phyloP scores from a whole-genome alignment of 1,284 basidiomycete genomes.

The Fomitopsis palustris region DNA sequence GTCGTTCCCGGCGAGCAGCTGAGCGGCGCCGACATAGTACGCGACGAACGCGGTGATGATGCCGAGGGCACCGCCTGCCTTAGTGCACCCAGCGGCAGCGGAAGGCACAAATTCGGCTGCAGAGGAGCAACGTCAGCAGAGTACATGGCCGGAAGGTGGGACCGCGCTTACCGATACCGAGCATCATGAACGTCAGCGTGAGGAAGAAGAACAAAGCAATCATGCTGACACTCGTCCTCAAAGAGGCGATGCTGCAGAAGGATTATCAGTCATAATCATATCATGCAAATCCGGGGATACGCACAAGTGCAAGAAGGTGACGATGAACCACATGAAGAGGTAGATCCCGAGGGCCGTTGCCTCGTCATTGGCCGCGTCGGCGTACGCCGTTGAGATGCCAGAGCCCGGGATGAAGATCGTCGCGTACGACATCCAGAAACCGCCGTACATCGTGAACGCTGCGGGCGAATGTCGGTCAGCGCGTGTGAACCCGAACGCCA shows the following conservation, averaged over 20 bases:
- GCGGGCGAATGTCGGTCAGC: slow-evolving; percentile 22
- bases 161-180: slow-evolving; percentile 42
- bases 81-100: slow-evolving; percentile 25
- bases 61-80: slow-evolving; percentile 76
- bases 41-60: slow-evolving; percentile 65
- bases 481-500: neutral
- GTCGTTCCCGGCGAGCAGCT: slow-evolving; percentile 53
- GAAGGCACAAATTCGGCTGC: slow-evolving; percentile 19
- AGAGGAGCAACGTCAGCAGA: neutral
- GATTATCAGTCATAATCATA: slow-evolving; percentile 3
- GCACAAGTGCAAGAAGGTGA: slow-evolving; percentile 63
- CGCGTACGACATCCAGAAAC: slow-evolving; percentile 82
- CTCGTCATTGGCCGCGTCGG: slow-evolving; percentile 40
- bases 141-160: neutral
- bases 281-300: slow-evolving; percentile 21
- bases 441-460: slow-evolving; percentile 82
- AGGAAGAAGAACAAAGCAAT: slow-evolving; percentile 74
- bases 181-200: slow-evolving; percentile 56
- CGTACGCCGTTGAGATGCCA: slow-evolving; percentile 55
- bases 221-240: slow-evolving; percentile 66
- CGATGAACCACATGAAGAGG: slow-evolving; percentile 66
- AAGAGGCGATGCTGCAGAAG: slow-evolving; percentile 50
- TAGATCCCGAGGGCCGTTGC: slow-evolving; percentile 62
- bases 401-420: slow-evolving; percentile 62
- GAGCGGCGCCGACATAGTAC: slow-evolving; percentile 64